These are phyloP conservation scores for Galerina sulciceps DNA, from an alignment of 768 basidiomycete genomes.

Conservation along the genomic window DNA sequence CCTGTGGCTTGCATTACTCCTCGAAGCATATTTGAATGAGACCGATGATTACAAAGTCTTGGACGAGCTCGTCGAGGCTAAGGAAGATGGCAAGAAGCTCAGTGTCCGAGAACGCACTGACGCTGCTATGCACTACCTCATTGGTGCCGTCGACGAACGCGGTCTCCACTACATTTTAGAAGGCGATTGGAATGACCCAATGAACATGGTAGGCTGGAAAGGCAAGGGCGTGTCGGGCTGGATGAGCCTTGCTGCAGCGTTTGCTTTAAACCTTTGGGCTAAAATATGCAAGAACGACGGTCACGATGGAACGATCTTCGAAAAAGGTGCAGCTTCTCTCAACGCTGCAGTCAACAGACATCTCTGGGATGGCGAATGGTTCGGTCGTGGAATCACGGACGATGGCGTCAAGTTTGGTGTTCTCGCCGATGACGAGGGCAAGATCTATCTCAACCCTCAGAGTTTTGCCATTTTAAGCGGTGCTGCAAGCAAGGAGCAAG, in stretches of 20 bases:
- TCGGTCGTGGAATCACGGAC: conserved; percentile 1
- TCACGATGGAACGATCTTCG: not conserved
- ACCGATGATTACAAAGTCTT: not conserved
- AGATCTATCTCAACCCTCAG: not conserved
- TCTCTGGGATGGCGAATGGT: not conserved
- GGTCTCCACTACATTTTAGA: not conserved
- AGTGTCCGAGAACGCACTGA: not conserved
- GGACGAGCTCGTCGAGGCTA: not conserved
- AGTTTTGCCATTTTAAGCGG: not conserved
- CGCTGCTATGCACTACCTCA: not conserved
- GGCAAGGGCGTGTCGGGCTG: not conserved
- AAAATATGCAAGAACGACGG: not conserved
- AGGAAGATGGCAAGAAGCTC: not conserved
- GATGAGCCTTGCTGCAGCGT: conserved; percentile 1
- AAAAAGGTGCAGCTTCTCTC: not conserved
- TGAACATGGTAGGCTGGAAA: conserved; percentile 1
- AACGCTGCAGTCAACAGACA: not conserved
- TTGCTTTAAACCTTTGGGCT: not conserved
- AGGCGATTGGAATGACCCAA: not conserved
- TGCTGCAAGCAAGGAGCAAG: not conserved
- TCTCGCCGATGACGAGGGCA: not conserved
- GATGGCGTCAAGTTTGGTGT: not conserved
- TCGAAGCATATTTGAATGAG: not conserved
- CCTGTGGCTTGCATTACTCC: not conserved
- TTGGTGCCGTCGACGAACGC: not conserved